Percentiles rank a stretch among this genome's conserved stretches.
phyloP scores from a whole-genome alignment of 176 grass and related monocot genomes.

The Aegilops tauschii region DNA sequence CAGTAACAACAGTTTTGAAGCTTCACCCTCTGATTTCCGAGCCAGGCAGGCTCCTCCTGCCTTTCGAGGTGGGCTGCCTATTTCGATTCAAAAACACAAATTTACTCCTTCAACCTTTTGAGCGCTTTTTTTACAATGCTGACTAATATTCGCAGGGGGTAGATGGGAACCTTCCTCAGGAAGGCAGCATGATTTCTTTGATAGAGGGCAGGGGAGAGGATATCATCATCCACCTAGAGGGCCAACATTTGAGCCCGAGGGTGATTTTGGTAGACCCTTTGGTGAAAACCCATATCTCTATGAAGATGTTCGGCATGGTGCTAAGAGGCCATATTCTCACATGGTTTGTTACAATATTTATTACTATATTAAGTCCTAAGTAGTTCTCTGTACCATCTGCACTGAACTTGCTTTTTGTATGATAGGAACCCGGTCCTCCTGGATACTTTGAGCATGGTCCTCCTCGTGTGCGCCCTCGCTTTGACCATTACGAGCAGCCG shows the following conservation, averaged over 20 bases:
- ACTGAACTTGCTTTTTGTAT: constrained; percentile 3
- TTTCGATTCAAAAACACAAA: background rate
- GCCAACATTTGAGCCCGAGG: constrained; percentile 35
- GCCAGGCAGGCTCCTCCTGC: constrained; percentile 35
- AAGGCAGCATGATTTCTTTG: constrained; percentile 39
- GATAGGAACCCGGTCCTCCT: constrained; percentile 45
- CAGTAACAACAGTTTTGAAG: constrained; percentile 28
- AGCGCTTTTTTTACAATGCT: background rate
- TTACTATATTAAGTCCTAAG: background rate
- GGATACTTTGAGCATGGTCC: constrained; percentile 38
- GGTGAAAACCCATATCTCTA: constrained; percentile 46
- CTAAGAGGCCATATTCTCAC: constrained; percentile 41
- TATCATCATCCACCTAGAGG: constrained; percentile 38
- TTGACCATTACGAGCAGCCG: constrained; percentile 37
- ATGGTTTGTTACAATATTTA: constrained; percentile 33
- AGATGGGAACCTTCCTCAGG: constrained; percentile 36
- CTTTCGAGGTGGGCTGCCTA: constrained; percentile 30
- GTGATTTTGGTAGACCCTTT: constrained; percentile 37
- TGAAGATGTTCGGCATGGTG: constrained; percentile 26
- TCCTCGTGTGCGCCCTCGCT: constrained; percentile 36
- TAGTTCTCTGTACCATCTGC: background rate
- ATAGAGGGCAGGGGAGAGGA: constrained; percentile 24
- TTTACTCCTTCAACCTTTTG: constrained; percentile 20
- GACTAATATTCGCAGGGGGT: constrained; percentile 4
- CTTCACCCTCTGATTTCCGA: constrained; percentile 27